phyloP scores from a whole-genome alignment of 108 stramenopile genomes.

The Pelagomonas calceolata region DNA sequence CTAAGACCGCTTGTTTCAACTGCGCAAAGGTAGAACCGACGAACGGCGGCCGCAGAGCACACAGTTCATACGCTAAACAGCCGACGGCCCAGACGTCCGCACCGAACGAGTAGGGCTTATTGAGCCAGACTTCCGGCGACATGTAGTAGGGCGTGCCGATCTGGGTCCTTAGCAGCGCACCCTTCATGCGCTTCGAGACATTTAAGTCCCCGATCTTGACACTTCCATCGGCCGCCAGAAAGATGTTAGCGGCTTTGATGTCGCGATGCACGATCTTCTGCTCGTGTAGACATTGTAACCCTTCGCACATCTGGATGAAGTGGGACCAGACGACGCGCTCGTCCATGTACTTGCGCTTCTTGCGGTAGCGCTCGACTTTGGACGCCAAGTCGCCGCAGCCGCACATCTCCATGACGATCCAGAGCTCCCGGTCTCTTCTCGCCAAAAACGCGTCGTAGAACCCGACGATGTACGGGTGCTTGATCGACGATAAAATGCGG shows the following conservation, averaged over 20 bases:
- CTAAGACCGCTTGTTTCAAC: conserved; percentile 19
- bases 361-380: conserved; percentile 7
- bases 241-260: conserved; percentile 62
- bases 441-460: conserved; percentile 29
- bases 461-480: conserved; percentile 22
- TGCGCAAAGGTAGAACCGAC: conserved; percentile 22
- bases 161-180: conserved; percentile 31
- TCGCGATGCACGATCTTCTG: conserved; percentile 66
- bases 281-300: conserved; percentile 62
- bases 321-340: conserved; percentile 24
- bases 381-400: conserved; percentile 24
- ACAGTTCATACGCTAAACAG: conserved; percentile 42
- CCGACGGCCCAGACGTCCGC: conserved; percentile 53
- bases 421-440: conserved; percentile 19
- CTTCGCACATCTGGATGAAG: conserved; percentile 35
- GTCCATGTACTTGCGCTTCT: conserved; percentile 18
- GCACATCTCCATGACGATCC: conserved; percentile 30
- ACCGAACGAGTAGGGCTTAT: conserved; percentile 41
- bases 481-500: conserved; percentile 8
- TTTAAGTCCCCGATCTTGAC: conserved; percentile 33
- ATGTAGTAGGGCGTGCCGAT: conserved; percentile 61
- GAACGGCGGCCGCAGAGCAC: conserved; percentile 29
- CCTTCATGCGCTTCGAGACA: conserved; percentile 29
- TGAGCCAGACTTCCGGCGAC: conserved; percentile 47
- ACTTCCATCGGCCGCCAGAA: conserved; percentile 8